Base-by-base conservation (phyloP, 306 rosid genomes). In the Fragaria nilgerrensis region DNA sequence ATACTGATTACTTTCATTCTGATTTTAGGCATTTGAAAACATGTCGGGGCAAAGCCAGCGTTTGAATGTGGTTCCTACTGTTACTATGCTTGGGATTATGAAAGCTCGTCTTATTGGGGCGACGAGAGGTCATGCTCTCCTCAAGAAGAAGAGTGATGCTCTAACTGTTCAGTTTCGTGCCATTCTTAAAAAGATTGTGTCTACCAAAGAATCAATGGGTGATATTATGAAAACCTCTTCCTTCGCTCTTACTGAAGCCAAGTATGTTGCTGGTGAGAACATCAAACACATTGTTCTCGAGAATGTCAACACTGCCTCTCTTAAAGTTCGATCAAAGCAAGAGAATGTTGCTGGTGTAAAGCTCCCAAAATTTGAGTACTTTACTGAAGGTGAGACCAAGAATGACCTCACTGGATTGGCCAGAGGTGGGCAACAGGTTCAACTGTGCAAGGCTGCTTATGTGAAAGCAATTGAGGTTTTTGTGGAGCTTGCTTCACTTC, bases 131-230 rank as follows among this genome's bases (percentile, higher is more conserved):
- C 98, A 94, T 66, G 98, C 98, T 25, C 94, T 94, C 64, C 93
- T 94, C 45, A 94, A 94, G 96, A 94, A 94, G 88, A 94, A 94
- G 90, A 94, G 98, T 53, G 98, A 94, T 66, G 98, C 97, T 67
- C 77, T 94, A 79, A 94, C 98, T 4, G 96, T 90, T 34, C 98
- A 94, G 76, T 94, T 94, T 43, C 91, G 97, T 37, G 88, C 84
- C 81, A 92, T 94, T 83, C 91, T 94, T 68, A 94, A 92, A 81
- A 91, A 90, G 76, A 92, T 94, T n/a, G 98, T 94, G 15, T 72
- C 98, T 7, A 84, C 98, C 8, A 94, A 94, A 84, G 98, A 94
- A 78, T 90, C 96, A 37, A 94, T 94, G 98, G 97, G 98, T 20
- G 98, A 94, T 16, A 85, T 94, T 25, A 92, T 94, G 98, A 94